Evolutionary conservation across 805 yeast species (phyloP).

Genomic region (Priceomyces haplophilus): DNA sequence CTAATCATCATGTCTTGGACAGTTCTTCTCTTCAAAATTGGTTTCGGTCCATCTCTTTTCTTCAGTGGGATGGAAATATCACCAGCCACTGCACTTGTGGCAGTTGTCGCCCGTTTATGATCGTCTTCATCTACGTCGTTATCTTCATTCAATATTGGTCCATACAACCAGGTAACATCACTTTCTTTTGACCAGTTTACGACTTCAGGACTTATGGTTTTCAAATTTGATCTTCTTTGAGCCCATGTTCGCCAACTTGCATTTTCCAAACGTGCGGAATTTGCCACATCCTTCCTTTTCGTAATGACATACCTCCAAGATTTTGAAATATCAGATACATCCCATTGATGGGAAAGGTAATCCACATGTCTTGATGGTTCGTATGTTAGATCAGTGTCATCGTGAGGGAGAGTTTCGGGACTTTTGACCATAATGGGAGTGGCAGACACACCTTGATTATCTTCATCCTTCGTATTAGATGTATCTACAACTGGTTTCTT

Average conservation of each 20-base stretch:
- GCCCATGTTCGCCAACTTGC: slow-evolving; percentile 97
- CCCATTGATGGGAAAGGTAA: slow-evolving; percentile 94
- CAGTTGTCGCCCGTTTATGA: slow-evolving; percentile 24
- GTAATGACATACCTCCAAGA: slow-evolving; percentile 93
- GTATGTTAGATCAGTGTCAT: slow-evolving; percentile 73
- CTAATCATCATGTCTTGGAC: slow-evolving; percentile 77
- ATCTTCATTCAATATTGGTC: slow-evolving; percentile 66
- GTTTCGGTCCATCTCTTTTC: slow-evolving; percentile 49
- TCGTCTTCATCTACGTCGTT: slow-evolving; percentile 16
- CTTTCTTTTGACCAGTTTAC: slow-evolving; percentile 96
- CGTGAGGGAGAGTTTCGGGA: slow-evolving; percentile 58
- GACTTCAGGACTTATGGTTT: slow-evolving; percentile 85
- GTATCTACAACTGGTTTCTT: neutral
- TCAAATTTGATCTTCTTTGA: slow-evolving; percentile 60
- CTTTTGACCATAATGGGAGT: slow-evolving; percentile 15
- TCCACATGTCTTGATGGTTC: slow-evolving; percentile 92
- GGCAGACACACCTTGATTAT: slow-evolving; percentile 8
- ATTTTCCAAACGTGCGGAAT: slow-evolving; percentile 40
- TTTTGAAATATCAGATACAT: slow-evolving; percentile 85
- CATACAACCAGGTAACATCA: slow-evolving; percentile 97
- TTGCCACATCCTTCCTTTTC: slow-evolving; percentile 69
- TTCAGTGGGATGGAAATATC: slow-evolving; percentile 41
- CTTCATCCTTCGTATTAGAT: slow-evolving; percentile 1
- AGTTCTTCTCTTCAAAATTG: slow-evolving; percentile 84
- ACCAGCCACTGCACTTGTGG: slow-evolving; percentile 43